Conservation (phyloP, 2,329 filamentous ascomycete genomes). For the Parastagonospora nodorum region DNA sequence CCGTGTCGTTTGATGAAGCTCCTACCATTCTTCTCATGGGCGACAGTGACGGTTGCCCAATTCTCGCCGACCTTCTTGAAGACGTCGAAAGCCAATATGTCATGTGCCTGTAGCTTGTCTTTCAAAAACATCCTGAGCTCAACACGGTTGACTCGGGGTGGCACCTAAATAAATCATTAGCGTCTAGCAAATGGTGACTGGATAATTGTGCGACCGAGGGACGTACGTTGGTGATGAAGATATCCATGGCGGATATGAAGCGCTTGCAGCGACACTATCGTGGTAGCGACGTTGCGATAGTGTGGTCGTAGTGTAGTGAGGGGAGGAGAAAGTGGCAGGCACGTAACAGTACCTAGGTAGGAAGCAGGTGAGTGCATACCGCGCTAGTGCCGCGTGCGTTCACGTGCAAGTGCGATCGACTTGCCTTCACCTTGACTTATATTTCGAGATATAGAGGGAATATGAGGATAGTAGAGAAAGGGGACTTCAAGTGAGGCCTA, state of each 20-base stretch:
- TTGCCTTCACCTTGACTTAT: conserved; percentile 3
- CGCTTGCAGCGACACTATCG: not conserved
- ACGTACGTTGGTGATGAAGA: conserved; percentile 30
- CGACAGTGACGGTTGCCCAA: conserved; percentile 55
- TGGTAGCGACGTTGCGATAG: not conserved
- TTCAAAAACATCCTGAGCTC: conserved; percentile 50
- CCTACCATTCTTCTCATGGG: conserved; percentile 46
- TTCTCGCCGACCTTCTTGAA: conserved; percentile 44
- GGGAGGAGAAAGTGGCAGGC: not conserved
- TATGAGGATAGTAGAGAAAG: no score
- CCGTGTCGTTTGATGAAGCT: conserved; percentile 50
- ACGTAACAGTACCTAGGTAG: no score
- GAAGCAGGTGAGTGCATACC: conserved; percentile 9
- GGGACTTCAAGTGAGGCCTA: no score
- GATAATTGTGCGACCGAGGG: not conserved
- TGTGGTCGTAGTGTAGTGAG: not conserved
- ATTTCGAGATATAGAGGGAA: not conserved
- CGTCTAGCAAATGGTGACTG: not conserved
- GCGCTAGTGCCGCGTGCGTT: conserved; percentile 10
- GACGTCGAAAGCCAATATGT: conserved; percentile 51
- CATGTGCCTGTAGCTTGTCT: conserved; percentile 44
- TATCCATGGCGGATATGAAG: conserved; percentile 22
- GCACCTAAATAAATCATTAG: conserved; percentile 32
- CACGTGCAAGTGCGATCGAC: conserved; percentile 4
- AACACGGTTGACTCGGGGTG: conserved; percentile 48